Evolutionary conservation across 2,329 filamentous ascomycete genomes (phyloP).

Genomic region (Mycosphaerelloides madeirae): DNA sequence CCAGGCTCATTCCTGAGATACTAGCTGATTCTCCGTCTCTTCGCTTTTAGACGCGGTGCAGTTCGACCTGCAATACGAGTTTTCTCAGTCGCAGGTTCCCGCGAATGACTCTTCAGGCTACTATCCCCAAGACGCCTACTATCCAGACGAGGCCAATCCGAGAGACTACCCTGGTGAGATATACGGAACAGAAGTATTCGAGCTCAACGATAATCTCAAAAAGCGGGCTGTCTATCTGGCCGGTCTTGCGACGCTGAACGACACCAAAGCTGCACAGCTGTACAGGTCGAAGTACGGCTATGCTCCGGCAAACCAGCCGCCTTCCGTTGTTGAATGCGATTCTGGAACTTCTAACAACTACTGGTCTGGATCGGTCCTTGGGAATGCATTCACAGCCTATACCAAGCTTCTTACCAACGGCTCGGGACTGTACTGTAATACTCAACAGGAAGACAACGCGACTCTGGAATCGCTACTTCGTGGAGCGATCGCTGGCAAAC

Average conservation of each 20-base stretch:
- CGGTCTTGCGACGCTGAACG: slow-evolving; percentile 24
- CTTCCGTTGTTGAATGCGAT: slow-evolving; percentile 31
- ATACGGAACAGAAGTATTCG: slow-evolving; percentile 36
- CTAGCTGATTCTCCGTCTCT: no score
- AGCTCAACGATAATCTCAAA: slow-evolving; percentile 32
- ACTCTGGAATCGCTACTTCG: slow-evolving; percentile 33
- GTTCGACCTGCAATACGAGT: slow-evolving; percentile 23
- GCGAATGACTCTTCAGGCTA: slow-evolving; percentile 20
- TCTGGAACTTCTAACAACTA: slow-evolving; percentile 30
- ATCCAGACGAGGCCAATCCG: slow-evolving; percentile 18
- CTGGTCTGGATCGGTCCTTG: slow-evolving; percentile 27
- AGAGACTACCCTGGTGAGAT: slow-evolving; percentile 22
- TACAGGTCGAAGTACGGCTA: slow-evolving; percentile 31
- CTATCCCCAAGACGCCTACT: slow-evolving; percentile 20
- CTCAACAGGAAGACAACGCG: slow-evolving; percentile 36
- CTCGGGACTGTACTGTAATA: slow-evolving; percentile 33
- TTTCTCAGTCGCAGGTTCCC: slow-evolving; percentile 20
- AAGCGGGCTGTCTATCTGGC: slow-evolving; percentile 26
- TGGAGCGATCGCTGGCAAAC: slow-evolving; percentile 22
- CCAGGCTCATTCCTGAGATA: no score
- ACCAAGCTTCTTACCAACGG: slow-evolving; percentile 34
- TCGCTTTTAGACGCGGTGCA: slow-evolving; percentile 26
- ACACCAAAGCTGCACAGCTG: slow-evolving; percentile 25
- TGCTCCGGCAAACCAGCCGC: slow-evolving; percentile 23
- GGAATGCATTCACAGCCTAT: slow-evolving; percentile 28